Conservation (phyloP, 2,329 filamentous ascomycete species). For the Ceratocystis harringtonii region DNA sequence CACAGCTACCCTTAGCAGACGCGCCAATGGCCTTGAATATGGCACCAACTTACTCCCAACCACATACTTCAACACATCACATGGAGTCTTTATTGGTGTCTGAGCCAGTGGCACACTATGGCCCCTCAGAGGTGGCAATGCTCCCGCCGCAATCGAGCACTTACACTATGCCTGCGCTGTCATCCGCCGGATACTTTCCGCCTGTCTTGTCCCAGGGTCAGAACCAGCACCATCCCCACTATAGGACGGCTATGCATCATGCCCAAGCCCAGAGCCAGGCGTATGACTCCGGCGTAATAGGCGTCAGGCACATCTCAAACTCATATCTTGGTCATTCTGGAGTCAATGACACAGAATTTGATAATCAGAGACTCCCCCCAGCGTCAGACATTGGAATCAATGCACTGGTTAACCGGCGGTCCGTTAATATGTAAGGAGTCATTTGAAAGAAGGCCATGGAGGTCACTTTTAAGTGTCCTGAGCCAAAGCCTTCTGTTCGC, state of each 20-base stretch:
- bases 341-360: conserved; percentile 23
- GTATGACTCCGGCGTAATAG: conserved; percentile 2
- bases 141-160: conserved; percentile 6
- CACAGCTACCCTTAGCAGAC: not conserved
- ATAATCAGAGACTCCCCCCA: conserved; percentile 27
- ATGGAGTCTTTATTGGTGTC: conserved; percentile 18
- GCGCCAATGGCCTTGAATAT: conserved; percentile 2
- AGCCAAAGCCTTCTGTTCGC: not conserved
- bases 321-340: conserved; percentile 20
- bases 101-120: not conserved
- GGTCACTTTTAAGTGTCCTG: not conserved
- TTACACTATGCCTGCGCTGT: conserved; percentile 3
- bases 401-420: conserved; percentile 38
- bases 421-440: conserved; percentile 7
- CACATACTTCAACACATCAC: conserved; percentile 20
- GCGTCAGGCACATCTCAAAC: not conserved
- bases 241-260: not conserved
- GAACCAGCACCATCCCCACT: not conserved
- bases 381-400: conserved; percentile 48
- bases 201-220: not conserved
- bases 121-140: not conserved
- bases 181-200: not conserved
- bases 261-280: conserved; percentile 1
- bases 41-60: conserved; percentile 20
- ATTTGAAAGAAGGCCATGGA: not conserved